Percentiles rank a stretch among this genome's conserved stretches.
Evolutionary conservation across 345 rosid species (phyloP).

Genomic region (Xanthoceras sorbifolium): DNA sequence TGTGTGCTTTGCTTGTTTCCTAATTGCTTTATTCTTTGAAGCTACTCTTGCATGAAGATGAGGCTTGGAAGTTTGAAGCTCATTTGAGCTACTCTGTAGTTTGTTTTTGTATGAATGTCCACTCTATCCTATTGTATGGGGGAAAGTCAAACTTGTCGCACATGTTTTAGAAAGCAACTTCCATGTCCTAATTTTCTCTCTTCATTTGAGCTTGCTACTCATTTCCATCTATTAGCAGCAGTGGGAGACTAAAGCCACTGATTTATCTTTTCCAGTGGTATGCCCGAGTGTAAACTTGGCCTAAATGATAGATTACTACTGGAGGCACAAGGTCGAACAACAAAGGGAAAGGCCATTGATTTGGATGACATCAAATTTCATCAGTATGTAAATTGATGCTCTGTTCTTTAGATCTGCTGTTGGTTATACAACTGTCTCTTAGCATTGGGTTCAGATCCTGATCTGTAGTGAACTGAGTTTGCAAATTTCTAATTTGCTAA

Average conservation of each 20-base stretch:
- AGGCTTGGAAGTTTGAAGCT: not conserved
- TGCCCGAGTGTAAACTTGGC: constrained; percentile 99
- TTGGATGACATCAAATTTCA: constrained; percentile 97
- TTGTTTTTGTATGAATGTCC: not conserved
- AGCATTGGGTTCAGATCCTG: constrained; percentile 10
- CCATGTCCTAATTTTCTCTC: not conserved
- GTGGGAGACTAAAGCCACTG: constrained; percentile 10
- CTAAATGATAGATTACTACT: constrained; percentile 87
- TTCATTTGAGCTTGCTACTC: constrained; percentile 6
- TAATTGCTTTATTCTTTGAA: not conserved
- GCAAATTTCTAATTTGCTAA: constrained; percentile 9
- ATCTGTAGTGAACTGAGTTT: constrained; percentile 6
- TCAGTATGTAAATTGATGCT: constrained; percentile 54
- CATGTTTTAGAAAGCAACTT: constrained; percentile 1
- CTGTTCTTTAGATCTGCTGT: constrained; percentile 12
- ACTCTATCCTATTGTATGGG: not conserved
- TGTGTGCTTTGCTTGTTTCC: constrained; percentile 10
- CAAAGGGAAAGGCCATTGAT: constrained; percentile 96
- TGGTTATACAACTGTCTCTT: not conserved
- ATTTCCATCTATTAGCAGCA: constrained; percentile 9
- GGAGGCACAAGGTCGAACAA: constrained; percentile 96
- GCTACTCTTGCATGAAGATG: not conserved
- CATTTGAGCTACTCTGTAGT: not conserved
- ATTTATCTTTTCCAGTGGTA: constrained; percentile 61
- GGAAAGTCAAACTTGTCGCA: not conserved